Evolutionary conservation across 371 early-diverging fungal genomes (phyloP).

Genomic region (Mucor irregularis): DNA sequence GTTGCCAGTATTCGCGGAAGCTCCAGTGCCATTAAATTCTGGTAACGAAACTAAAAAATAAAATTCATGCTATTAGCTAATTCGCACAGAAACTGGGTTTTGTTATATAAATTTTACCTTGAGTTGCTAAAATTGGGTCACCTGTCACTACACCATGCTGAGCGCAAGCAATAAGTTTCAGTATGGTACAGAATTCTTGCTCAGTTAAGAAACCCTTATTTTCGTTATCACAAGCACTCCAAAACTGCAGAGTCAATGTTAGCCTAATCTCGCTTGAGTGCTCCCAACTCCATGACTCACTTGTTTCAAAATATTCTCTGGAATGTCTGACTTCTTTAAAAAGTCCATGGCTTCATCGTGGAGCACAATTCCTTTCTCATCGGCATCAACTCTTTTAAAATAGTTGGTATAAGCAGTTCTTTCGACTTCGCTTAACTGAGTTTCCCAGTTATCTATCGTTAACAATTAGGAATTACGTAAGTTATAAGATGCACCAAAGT

Average conservation of each 20-base stretch:
- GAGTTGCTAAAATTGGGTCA: constrained; percentile 38
- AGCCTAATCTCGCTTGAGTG: neutral
- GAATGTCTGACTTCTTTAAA: constrained; percentile 75
- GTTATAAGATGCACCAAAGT: too few relatives aligned
- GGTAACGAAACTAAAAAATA: constrained; percentile 54
- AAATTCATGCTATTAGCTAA: neutral
- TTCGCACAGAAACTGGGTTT: neutral
- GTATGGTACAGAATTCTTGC: constrained; percentile 73
- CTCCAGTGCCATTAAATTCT: constrained; percentile 47
- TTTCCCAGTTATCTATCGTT: constrained; percentile 23
- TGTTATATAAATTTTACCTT: constrained; percentile 27
- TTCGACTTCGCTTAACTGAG: constrained; percentile 63
- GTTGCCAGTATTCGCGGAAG: neutral
- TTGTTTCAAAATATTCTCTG: constrained; percentile 30
- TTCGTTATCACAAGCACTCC: constrained; percentile 79
- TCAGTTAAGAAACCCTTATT: constrained; percentile 76
- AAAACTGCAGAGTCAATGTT: constrained; percentile 57
- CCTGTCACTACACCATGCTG: constrained; percentile 65
- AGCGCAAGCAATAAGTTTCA: constrained; percentile 87
- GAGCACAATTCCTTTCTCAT: constrained; percentile 66
- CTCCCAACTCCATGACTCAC: neutral
- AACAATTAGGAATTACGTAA: too few relatives aligned
- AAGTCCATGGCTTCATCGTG: constrained; percentile 81
- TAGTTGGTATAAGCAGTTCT: constrained; percentile 63
- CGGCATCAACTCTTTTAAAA: constrained; percentile 69